Conservation (phyloP, 2,329 filamentous ascomycete species). For the Fusarium heterosporum region DNA sequence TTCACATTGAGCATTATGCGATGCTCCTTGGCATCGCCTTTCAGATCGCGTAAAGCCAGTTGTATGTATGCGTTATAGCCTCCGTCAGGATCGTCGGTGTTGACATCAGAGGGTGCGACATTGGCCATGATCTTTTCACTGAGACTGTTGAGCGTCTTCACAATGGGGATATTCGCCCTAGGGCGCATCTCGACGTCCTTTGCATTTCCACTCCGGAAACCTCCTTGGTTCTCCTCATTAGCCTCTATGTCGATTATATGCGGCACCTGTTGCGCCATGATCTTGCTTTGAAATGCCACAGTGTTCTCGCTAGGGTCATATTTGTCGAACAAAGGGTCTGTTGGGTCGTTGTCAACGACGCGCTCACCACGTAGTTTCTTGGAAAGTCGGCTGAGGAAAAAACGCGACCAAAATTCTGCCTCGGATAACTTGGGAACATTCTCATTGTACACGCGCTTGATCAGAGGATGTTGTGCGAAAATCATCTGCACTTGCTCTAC, state of each 20-base stretch:
- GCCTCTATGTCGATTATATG: conserved; percentile 92
- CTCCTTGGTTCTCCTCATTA: conserved; percentile 95
- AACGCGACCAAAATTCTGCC: conserved; percentile 89
- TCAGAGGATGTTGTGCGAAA: conserved; percentile 90
- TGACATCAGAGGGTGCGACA: conserved; percentile 81
- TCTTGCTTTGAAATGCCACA: conserved; percentile 62
- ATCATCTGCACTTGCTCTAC: conserved; percentile 94
- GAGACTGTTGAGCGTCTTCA: conserved; percentile 87
- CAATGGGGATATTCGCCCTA: conserved; percentile 83
- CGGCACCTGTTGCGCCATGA: conserved; percentile 76
- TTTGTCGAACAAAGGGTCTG: conserved; percentile 84
- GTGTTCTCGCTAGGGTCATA: conserved; percentile 82
- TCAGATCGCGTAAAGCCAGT: conserved; percentile 83
- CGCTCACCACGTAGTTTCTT: conserved; percentile 94
- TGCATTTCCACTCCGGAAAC: conserved; percentile 81
- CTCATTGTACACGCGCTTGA: conserved; percentile 92
- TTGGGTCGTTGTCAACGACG: conserved; percentile 79
- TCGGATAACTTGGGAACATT: conserved; percentile 86
- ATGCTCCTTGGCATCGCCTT: conserved; percentile 77
- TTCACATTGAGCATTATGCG: conserved; percentile 88
- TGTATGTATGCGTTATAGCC: conserved; percentile 81
- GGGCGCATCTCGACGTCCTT: conserved; percentile 93
- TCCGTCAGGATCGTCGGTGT: conserved; percentile 67
- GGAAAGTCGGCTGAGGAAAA: conserved; percentile 90
- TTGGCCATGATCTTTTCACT: conserved; percentile 95